Conservation (phyloP, 345 rosid species). For the Citrus glauca region DNA sequence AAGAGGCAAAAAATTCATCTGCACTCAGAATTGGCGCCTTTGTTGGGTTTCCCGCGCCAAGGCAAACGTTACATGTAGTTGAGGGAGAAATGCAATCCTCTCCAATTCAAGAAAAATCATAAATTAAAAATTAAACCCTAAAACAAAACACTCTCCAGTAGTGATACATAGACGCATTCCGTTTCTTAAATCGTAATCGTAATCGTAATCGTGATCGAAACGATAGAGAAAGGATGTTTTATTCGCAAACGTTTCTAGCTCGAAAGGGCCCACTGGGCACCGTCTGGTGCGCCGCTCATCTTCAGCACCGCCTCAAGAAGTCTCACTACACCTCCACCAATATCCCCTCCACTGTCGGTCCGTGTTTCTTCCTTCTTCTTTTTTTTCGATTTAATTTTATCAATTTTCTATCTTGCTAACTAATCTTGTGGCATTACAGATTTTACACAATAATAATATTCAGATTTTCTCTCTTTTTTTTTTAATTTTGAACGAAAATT, state of each 20-base stretch:
- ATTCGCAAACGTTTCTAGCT: conserved; percentile 68
- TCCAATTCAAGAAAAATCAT: background rate
- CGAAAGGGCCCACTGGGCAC: conserved; percentile 77
- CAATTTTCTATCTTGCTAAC: background rate
- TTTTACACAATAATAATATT: background rate
- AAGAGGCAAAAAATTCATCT: background rate
- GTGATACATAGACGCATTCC: too few relatives aligned
- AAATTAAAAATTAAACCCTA: conserved; percentile 1
- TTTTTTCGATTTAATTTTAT: background rate
- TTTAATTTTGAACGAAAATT: background rate
- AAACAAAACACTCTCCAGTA: too few relatives aligned
- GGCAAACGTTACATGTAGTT: too few relatives aligned
- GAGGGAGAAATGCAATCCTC: too few relatives aligned
- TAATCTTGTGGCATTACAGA: background rate
- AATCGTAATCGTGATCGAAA: too few relatives aligned
- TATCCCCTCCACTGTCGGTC: conserved; percentile 71
- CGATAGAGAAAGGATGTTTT: conserved; percentile 45
- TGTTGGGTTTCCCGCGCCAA: background rate
- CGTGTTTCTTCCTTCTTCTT: conserved; percentile 4
- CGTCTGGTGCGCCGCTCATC: conserved; percentile 88
- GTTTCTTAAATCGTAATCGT: too few relatives aligned
- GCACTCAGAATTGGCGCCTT: conserved; percentile 2
- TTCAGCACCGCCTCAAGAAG: conserved; percentile 72
- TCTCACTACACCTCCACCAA: conserved; percentile 73
- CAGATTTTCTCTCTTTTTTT: too few relatives aligned